Evolutionary conservation across 176 grass and related monocot genomes (phyloP).

Genomic region (Zea luxurians): DNA sequence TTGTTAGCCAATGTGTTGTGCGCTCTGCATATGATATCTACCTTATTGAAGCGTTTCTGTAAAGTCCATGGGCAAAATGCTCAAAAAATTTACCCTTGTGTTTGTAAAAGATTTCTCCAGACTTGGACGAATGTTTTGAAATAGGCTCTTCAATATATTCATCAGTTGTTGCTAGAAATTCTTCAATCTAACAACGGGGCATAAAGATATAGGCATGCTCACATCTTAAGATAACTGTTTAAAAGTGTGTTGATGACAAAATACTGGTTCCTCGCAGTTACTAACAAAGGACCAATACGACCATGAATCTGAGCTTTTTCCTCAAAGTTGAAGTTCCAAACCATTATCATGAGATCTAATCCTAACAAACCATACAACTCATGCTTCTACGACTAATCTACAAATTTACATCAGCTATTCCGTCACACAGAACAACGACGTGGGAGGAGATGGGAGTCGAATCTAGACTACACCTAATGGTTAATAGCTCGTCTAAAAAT

Average conservation of each 20-base stretch:
- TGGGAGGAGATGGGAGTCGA: too few species aligned
- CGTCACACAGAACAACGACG: too few species aligned
- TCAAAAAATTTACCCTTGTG: slow-evolving; percentile 54
- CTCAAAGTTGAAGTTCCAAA: not conserved
- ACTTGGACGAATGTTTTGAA: slow-evolving; percentile 51
- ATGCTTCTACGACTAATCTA: not conserved
- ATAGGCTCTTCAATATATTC: slow-evolving; percentile 41
- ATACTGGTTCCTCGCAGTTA: not conserved
- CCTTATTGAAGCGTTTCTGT: slow-evolving; percentile 74
- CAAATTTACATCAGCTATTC: too few species aligned
- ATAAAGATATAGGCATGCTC: too few species aligned
- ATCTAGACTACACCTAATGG: too few species aligned
- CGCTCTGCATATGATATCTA: slow-evolving; percentile 28
- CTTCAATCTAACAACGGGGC: too few species aligned
- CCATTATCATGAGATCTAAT: not conserved
- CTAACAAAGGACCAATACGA: not conserved
- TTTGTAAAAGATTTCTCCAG: slow-evolving; percentile 70
- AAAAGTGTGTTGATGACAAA: not conserved
- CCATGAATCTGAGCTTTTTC: not conserved
- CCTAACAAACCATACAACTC: not conserved
- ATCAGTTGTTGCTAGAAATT: slow-evolving; percentile 41
- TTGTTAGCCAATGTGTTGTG: slow-evolving; percentile 5
- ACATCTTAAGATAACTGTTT: not conserved
- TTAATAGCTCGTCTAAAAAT: too few species aligned
- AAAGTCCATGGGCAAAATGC: slow-evolving; percentile 37